Base-by-base conservation (phyloP, 73 alveolate genomes). In the Blepharisma japonicum region DNA sequence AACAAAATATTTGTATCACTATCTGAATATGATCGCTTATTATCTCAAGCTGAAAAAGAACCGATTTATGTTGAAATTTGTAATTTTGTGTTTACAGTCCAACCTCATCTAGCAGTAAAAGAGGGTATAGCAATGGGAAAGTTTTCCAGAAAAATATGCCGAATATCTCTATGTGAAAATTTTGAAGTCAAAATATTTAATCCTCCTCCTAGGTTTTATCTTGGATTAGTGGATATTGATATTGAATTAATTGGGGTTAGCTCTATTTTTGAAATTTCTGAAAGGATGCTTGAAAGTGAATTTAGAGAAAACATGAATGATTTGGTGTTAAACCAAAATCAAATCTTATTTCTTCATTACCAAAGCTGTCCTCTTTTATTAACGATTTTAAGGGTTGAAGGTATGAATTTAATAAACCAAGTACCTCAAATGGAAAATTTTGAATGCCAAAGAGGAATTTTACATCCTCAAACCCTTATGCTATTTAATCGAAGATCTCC, bases 1-100 rank as follows among this genome's bases (percentile, higher is more conserved):
- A 82, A 82, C 68, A 56, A 79, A 48, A 68, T 80, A 71, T 82
- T 76, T 45, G 74, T 79, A 53, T 7, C 55, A 6, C 76, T 23
- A 67, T 1, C 50, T 55, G 86, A 82, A 27, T 18, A 70, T 56
- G 66, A 9, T 45, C 55, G 51, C 45, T 50, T 82, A 9, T 9
- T 18, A 9, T 9, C 25, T 9, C 21, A 45, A 5, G 9, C 2
- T 5, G 46, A 25, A 45, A 70, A 47, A n/a, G 21, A n/a, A 2
- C 77, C 80, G n/a, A n/a, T 70, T n/a, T 70, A 70, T 45, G 76
- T 70, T 0, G 18, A 23, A n/a, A n/a, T 39, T 9, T 14, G 5
- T 7, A 5, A 5, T 45, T 70, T 18, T 45, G 61, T 70, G 4
- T 70, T 45, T 45, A 45, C 80, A 45, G 68, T 5, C 14, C 11